Evolutionary conservation across 139 green algal species (phyloP), one percentile per base, ranked within the genome.

Genomic region (Trebouxia sp.): DNA sequence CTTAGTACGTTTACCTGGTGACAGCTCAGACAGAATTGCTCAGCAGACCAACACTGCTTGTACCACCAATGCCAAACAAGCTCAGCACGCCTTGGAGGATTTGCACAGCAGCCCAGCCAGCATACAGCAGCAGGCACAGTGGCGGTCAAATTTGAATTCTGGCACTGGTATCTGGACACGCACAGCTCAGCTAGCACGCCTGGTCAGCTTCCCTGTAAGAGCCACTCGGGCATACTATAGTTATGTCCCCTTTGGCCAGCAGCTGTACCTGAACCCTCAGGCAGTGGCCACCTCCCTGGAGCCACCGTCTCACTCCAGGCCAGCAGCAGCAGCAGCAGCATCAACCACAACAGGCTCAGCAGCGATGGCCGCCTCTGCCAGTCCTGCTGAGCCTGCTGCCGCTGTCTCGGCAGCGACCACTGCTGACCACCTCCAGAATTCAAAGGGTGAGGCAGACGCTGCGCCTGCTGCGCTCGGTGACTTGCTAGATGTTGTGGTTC

Each of bases 221-320:
- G 41, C 37, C 26, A 77, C 41, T 41, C 22, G 42, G 38, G 69
- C 69, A 38, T 77, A 51, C n/a, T 51, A 77, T 39, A 77, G 69
- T 42, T 83, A 83, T 35, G 41, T 79, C 24, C 79, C 66, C 30
- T 56, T 83, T 32, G 79, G 79, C 5, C 65, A 67, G 26, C 79
- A 79, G 48, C 50, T 79, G 38, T 83, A 70, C 48, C 66, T 83
- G 37, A 62, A 62, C 66, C 50, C 79, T 8, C 32, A 62, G 15
- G 39, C 24, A 35, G 79, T 83, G 6, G 28, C 43, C 32, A 65
- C 45, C 30, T 47, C 24, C 41, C 41, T 77, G 41, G 26, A 53
- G 10, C 5, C 26, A 22, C 39, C 41, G 10, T 24, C 26, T 56
- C 12, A 43, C 28, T 6, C 32, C 17, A 53, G 1, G 5, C 7